A percentile compares a stretch with the other conserved stretches of the same genome.
Conservation (phyloP, 495 filamentous ascomycete species). For the Hyaloscypha bicolor region DNA sequence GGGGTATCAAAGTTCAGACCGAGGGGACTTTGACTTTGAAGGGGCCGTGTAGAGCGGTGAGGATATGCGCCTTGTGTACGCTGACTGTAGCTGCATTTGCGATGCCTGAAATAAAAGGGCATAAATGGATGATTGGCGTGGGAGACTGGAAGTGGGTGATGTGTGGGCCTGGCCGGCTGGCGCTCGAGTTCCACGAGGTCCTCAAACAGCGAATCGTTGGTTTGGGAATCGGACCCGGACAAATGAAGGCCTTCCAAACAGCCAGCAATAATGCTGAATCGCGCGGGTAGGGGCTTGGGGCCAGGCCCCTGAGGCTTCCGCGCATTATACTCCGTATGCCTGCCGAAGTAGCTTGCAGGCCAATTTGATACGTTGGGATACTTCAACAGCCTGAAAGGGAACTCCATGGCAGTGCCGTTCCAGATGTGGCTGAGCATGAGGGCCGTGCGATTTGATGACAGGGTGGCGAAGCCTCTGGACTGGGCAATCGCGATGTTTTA, state of each 20-base stretch:
- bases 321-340: background rate
- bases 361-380: constrained; percentile 3
- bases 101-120: constrained; percentile 3
- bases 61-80: background rate
- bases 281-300: background rate
- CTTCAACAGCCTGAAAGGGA: background rate
- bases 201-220: background rate
- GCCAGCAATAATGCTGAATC: background rate
- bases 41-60: background rate
- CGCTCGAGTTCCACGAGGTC: too few relatives aligned
- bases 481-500: constrained; percentile 1
- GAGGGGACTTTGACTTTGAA: constrained; percentile 4
- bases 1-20: constrained; percentile 19
- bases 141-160: background rate
- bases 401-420: background rate
- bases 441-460: constrained; percentile 1
- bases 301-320: background rate
- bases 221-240: background rate
- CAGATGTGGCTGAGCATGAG: background rate
- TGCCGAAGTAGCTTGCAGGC: background rate
- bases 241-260: background rate
- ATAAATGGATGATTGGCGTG: background rate
- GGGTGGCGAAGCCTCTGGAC: constrained; percentile 6
- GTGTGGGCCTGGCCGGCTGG: background rate
- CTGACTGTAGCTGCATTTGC: constrained; percentile 9